phyloP scores from a whole-genome alignment of 2,329 filamentous ascomycete species.

The Penicillium hesseltinei region DNA sequence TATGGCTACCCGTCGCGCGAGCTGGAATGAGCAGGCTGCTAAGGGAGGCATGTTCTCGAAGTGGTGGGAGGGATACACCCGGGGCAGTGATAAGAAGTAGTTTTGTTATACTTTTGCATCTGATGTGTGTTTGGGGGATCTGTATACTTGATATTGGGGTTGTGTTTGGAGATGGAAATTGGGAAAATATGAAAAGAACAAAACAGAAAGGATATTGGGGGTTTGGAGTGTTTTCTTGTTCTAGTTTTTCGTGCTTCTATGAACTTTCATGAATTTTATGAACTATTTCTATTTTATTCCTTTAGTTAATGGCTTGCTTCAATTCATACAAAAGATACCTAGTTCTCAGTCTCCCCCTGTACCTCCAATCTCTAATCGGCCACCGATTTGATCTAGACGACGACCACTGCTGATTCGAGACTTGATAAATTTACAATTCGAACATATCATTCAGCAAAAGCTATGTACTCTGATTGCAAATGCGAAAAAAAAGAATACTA shows the following conservation, averaged over 20 bases:
- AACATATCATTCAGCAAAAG: neutral
- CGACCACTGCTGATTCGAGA: too few species aligned
- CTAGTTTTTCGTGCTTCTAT: neutral
- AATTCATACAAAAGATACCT: too few species aligned
- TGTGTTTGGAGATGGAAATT: neutral
- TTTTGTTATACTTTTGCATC: neutral
- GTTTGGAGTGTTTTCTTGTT: neutral
- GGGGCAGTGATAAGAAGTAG: slow-evolving; percentile 18
- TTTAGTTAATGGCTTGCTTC: neutral
- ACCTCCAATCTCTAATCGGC: too few species aligned
- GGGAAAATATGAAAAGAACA: neutral
- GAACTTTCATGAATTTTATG: neutral
- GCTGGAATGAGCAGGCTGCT: slow-evolving; percentile 47
- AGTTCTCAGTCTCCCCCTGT: too few species aligned
- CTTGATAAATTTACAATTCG: neutral
- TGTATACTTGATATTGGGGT: neutral
- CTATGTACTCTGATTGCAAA: neutral
- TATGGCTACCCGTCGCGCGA: slow-evolving; percentile 38
- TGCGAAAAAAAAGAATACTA: neutral
- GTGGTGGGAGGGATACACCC: slow-evolving; percentile 45
- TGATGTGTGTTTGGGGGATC: neutral
- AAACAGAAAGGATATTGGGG: neutral
- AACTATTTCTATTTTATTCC: neutral
- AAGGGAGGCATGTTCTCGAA: slow-evolving; percentile 38
- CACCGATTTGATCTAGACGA: neutral